These are phyloP conservation scores for Pyrenochaeta sp. DNA, from an alignment of 2,329 filamentous ascomycete genomes.

Conservation along the genomic window DNA sequence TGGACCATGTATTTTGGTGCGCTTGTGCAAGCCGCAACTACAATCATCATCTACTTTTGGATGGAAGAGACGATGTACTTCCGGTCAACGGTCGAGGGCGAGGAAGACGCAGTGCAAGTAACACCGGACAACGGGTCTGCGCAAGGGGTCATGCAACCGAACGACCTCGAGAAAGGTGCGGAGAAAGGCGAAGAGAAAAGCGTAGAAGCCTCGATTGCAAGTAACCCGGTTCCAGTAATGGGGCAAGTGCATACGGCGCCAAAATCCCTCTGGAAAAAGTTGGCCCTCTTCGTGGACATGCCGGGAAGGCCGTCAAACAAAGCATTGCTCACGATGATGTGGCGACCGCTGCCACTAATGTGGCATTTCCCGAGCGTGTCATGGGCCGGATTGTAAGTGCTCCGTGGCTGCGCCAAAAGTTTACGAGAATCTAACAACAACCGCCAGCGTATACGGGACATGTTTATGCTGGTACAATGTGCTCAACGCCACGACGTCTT, in stretches of 20 bases:
- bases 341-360: neutral
- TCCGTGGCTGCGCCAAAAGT: neutral
- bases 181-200: neutral
- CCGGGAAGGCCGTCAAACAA: neutral
- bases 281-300: neutral
- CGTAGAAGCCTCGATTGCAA: neutral
- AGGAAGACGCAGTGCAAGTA: neutral
- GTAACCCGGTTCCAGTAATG: neutral
- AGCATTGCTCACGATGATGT: neutral
- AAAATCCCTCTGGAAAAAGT: neutral
- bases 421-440: neutral
- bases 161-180: neutral
- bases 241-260: neutral
- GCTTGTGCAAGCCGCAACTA: neutral
- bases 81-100: neutral
- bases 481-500: neutral
- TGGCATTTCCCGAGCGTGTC: neutral
- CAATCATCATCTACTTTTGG: neutral
- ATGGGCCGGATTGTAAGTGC: neutral
- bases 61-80: neutral
- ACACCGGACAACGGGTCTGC: neutral
- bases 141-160: neutral
- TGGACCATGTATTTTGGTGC: neutral
- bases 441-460: neutral
- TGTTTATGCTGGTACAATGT: neutral